Evolutionary conservation across 306 rosid species (phyloP).

Genomic region (Acacia acuminata): DNA sequence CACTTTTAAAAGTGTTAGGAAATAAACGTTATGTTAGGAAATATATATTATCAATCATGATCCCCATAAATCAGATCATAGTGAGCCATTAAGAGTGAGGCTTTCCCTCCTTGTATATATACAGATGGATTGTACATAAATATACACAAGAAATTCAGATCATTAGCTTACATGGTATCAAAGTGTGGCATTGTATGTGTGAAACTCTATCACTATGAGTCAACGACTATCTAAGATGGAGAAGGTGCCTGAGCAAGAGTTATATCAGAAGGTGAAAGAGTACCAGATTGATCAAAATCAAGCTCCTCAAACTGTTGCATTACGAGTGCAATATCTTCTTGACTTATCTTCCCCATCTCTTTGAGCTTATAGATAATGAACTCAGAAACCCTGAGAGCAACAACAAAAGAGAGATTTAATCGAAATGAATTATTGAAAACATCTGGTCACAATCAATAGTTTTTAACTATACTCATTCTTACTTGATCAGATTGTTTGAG

Average conservation of each 20-base stretch:
- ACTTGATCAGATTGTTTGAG: neutral
- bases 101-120: too few species aligned
- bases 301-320: conserved; percentile 84
- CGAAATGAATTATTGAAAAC: neutral
- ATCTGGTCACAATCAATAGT: neutral
- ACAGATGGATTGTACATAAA: too few species aligned
- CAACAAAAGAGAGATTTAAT: neutral
- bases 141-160: too few species aligned
- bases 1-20: too few species aligned
- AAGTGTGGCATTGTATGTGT: neutral
- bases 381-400: conserved; percentile 63
- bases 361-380: conserved; percentile 75
- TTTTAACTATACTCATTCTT: neutral
- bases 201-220: too few species aligned
- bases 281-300: conserved; percentile 90
- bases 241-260: conserved; percentile 69
- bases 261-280: conserved; percentile 64
- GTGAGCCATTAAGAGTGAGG: too few species aligned
- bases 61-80: too few species aligned
- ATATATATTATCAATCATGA: too few species aligned
- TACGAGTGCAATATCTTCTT: conserved; percentile 73
- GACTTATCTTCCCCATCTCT: conserved; percentile 86
- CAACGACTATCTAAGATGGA: conserved; percentile 28
- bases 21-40: too few species aligned
- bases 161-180: too few species aligned